These are phyloP conservation scores for Malassezia caprae DNA, from an alignment of 1,284 basidiomycete genomes.

Conservation along the genomic window DNA sequence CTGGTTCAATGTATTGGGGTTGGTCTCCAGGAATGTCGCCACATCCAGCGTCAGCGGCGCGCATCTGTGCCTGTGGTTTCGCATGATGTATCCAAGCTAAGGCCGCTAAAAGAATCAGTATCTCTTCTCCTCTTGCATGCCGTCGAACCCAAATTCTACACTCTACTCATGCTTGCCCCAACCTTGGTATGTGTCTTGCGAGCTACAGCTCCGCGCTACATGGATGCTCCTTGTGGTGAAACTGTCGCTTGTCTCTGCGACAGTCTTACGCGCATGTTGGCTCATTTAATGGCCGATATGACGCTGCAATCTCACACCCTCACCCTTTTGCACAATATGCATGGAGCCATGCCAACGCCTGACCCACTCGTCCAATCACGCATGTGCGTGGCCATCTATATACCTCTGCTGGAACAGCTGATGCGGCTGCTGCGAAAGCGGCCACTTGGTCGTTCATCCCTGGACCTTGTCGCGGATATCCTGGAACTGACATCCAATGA, in stretches of 20 bases:
- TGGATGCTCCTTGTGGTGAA: constrained; percentile 2
- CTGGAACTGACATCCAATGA: constrained; percentile 15
- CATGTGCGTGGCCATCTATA: constrained; percentile 9
- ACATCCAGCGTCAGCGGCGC: not conserved
- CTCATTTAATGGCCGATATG: constrained; percentile 20
- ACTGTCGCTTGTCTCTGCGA: not conserved
- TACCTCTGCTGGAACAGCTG: constrained; percentile 1
- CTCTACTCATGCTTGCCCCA: constrained; percentile 34
- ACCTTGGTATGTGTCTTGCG: constrained; percentile 33
- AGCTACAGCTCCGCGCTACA: constrained; percentile 12
- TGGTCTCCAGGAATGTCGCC: constrained; percentile 16
- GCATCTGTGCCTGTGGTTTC: not conserved
- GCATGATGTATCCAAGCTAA: not conserved
- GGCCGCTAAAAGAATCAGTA: constrained; percentile 22
- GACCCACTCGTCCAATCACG: constrained; percentile 14
- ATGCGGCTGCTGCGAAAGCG: not conserved
- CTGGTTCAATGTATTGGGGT: constrained; percentile 29
- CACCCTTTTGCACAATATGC: constrained; percentile 9
- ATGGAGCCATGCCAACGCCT: constrained; percentile 14
- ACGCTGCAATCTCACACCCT: constrained; percentile 23
- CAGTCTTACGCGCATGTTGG: constrained; percentile 20
- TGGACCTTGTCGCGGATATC: not conserved
- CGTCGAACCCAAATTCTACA: constrained; percentile 9
- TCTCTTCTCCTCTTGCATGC: constrained; percentile 23
- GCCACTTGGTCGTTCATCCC: not conserved